Evolutionary conservation across 1,284 basidiomycete species (phyloP).

Genomic region (Tremellales sp.): DNA sequence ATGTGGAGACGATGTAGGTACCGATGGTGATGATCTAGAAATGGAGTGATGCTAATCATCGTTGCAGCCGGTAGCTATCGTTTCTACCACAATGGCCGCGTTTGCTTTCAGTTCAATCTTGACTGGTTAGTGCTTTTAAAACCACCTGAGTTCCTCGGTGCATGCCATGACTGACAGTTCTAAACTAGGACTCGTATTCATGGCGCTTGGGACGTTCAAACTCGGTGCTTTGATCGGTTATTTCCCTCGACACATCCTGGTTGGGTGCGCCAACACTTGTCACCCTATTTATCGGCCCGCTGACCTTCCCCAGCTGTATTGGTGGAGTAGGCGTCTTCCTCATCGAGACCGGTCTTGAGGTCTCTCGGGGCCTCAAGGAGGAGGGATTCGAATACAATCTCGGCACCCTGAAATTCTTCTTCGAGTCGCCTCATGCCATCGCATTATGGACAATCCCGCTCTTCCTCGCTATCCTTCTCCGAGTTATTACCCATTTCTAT

Average conservation of each 20-base stretch:
- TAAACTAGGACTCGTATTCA: slow-evolving; percentile 68
- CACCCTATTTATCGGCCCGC: slow-evolving; percentile 7
- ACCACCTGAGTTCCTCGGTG: slow-evolving; percentile 15
- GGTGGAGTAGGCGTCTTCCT: slow-evolving; percentile 94
- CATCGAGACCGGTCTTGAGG: slow-evolving; percentile 79
- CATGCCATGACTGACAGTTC: slow-evolving; percentile 7
- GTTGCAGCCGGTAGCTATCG: slow-evolving; percentile 58
- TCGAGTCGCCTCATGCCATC: slow-evolving; percentile 60
- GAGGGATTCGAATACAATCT: slow-evolving; percentile 70
- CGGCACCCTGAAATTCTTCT: slow-evolving; percentile 58
- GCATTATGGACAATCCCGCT: slow-evolving; percentile 73
- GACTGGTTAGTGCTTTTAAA: slow-evolving; percentile 59
- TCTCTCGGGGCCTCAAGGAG: slow-evolving; percentile 76
- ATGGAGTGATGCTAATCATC: no score
- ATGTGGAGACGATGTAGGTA: slow-evolving; percentile 61
- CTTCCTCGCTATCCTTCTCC: slow-evolving; percentile 68
- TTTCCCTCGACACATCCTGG: slow-evolving; percentile 92
- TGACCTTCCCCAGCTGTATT: slow-evolving; percentile 62
- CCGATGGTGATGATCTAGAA: neutral
- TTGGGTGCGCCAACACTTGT: slow-evolving; percentile 64
- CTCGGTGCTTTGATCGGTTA: slow-evolving; percentile 88
- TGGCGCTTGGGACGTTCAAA: slow-evolving; percentile 75
- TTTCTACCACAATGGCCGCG: slow-evolving; percentile 86
- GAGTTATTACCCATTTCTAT: slow-evolving; percentile 74
- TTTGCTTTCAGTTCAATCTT: slow-evolving; percentile 87